A percentile compares a stretch with the other conserved stretches of the same genome.
phyloP scores from a whole-genome alignment of 2,329 filamentous ascomycete species.

The Fusarium sp. region DNA sequence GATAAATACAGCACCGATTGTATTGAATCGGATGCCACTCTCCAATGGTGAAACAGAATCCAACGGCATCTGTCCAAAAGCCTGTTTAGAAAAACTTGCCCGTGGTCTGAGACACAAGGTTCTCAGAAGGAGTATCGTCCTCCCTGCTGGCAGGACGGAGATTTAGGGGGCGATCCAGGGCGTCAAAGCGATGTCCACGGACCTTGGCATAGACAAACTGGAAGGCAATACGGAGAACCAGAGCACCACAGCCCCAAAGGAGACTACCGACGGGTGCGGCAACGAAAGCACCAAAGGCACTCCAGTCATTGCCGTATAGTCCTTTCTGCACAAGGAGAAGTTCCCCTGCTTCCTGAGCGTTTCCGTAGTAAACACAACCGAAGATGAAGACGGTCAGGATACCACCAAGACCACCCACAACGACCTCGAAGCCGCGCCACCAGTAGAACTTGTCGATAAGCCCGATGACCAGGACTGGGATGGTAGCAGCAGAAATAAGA shows the following conservation, averaged over 20 bases:
- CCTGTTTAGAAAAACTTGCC: slow-evolving; percentile 65
- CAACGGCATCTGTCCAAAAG: slow-evolving; percentile 10
- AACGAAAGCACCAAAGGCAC: slow-evolving; percentile 84
- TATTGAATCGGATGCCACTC: background rate
- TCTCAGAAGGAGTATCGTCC: slow-evolving; percentile 45
- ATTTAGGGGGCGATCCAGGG: slow-evolving; percentile 66
- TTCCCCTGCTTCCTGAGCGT: slow-evolving; percentile 69
- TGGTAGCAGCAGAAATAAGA: slow-evolving; percentile 78
- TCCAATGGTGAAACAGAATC: slow-evolving; percentile 7
- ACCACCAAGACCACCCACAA: slow-evolving; percentile 80
- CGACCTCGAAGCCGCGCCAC: slow-evolving; percentile 84
- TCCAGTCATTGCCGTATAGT: slow-evolving; percentile 82
- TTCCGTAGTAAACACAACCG: slow-evolving; percentile 80
- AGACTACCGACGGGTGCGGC: slow-evolving; percentile 81
- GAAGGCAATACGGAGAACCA: slow-evolving; percentile 67
- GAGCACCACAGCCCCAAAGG: slow-evolving; percentile 74
- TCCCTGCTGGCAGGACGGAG: slow-evolving; percentile 46
- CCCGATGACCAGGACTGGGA: slow-evolving; percentile 80
- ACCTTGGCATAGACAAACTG: slow-evolving; percentile 68
- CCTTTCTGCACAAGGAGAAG: slow-evolving; percentile 79
- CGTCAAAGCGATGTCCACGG: slow-evolving; percentile 72
- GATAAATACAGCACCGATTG: background rate
- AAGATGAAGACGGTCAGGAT: slow-evolving; percentile 85
- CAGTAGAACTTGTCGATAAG: slow-evolving; percentile 76
- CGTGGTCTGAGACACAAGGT: slow-evolving; percentile 49